Conservation (phyloP, 2,329 filamentous ascomycete species). For the Zasmidium citrigriseum region DNA sequence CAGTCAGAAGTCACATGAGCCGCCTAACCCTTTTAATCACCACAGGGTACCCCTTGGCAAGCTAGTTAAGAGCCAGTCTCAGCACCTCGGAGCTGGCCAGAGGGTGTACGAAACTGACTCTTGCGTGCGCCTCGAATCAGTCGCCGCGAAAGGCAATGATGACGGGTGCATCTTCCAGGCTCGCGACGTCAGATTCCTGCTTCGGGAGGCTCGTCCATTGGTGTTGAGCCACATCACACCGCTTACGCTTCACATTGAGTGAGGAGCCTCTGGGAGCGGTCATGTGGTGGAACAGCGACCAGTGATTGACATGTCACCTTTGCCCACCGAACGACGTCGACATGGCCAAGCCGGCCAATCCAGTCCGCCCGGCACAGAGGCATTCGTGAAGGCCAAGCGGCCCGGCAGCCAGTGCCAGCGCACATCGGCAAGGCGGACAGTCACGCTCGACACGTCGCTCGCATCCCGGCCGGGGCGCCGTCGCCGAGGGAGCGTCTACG, state of each 20-base stretch:
- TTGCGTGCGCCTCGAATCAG: background rate
- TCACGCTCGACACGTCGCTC: slow-evolving; percentile 1
- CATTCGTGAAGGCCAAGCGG: background rate
- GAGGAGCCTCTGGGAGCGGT: background rate
- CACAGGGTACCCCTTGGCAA: no score
- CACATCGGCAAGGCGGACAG: background rate
- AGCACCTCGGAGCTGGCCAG: no score
- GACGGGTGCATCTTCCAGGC: background rate
- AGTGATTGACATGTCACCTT: slow-evolving; percentile 8
- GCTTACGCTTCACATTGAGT: slow-evolving; percentile 3
- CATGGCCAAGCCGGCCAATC: slow-evolving; percentile 3
- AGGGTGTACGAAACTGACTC: slow-evolving; percentile 4
- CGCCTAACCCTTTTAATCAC: no score
- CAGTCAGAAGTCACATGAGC: no score
- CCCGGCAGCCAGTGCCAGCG: background rate
- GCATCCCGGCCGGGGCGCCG: background rate
- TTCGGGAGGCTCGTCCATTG: background rate
- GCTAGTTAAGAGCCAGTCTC: no score
- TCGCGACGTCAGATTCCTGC: slow-evolving; percentile 7
- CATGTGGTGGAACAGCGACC: slow-evolving; percentile 8
- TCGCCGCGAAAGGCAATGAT: background rate
- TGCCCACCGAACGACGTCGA: background rate
- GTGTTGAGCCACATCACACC: slow-evolving; percentile 16
- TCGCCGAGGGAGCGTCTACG: background rate
- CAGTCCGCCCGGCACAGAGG: background rate